phyloP scores from a whole-genome alignment of 768 basidiomycete genomes.

The Krasilnikovozyma curviuscula region DNA sequence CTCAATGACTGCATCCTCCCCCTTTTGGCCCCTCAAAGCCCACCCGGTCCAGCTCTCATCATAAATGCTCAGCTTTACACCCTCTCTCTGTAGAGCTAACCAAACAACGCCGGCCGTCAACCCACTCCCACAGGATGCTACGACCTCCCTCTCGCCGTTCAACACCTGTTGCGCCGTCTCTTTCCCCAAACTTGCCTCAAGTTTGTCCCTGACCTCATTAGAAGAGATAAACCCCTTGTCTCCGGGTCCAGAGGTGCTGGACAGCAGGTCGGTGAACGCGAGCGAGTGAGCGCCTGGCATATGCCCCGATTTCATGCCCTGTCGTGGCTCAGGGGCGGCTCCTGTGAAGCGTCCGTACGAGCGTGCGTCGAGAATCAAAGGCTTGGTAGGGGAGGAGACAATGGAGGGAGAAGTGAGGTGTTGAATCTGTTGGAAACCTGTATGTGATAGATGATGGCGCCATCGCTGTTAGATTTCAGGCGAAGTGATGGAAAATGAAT shows the following conservation, averaged over 20 bases:
- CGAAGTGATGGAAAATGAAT: background rate
- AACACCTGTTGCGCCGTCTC: conserved; percentile 37
- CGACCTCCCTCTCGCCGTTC: conserved; percentile 39
- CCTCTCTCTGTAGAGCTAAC: conserved; percentile 55
- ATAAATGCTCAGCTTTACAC: conserved; percentile 43
- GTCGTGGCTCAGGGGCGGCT: conserved; percentile 67
- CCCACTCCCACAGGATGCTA: conserved; percentile 78
- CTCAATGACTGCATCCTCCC: too few relatives aligned
- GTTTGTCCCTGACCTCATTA: too few relatives aligned
- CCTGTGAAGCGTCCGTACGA: conserved; percentile 68
- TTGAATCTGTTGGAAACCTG: conserved; percentile 68
- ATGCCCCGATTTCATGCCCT: conserved; percentile 73
- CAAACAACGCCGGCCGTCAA: conserved; percentile 95
- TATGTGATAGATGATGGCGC: too few relatives aligned
- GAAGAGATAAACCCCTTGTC: too few relatives aligned
- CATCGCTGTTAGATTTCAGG: background rate
- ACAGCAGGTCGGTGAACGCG: too few relatives aligned
- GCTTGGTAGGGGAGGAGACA: conserved; percentile 53
- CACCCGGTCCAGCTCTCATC: conserved; percentile 99
- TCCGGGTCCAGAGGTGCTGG: too few relatives aligned
- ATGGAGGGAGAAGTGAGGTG: too few relatives aligned
- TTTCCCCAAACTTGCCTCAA: too few relatives aligned
- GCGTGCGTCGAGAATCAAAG: conserved; percentile 63
- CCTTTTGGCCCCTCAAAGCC: conserved; percentile 53
- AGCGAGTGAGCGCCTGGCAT: conserved; percentile 71